phyloP scores from a whole-genome alignment of 345 rosid species.

The Brassica cretica region DNA sequence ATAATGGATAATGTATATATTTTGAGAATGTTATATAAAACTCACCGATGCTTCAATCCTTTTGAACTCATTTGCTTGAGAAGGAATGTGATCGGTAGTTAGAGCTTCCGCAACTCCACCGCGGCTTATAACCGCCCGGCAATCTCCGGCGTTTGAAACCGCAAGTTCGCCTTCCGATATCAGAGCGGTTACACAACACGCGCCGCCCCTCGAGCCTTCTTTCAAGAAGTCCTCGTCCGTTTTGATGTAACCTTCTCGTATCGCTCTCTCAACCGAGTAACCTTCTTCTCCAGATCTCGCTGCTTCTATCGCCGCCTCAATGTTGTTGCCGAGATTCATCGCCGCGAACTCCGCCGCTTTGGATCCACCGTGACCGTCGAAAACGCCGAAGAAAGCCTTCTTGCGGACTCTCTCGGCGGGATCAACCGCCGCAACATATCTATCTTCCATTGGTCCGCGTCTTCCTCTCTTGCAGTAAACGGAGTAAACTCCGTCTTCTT shows the following conservation, averaged over 20 bases:
- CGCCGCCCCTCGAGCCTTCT: conserved; percentile 59
- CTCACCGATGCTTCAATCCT: conserved; percentile 73
- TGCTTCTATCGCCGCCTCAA: conserved; percentile 43
- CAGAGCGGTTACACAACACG: conserved; percentile 82
- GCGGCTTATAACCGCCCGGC: conserved; percentile 76
- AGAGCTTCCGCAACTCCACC: conserved; percentile 77
- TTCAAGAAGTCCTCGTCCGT: conserved; percentile 66
- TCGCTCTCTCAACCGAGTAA: conserved; percentile 44
- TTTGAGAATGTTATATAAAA: not conserved
- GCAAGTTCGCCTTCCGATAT: conserved; percentile 54
- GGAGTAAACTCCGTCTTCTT: conserved; percentile 36
- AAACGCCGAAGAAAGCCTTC: conserved; percentile 73
- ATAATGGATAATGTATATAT: not conserved
- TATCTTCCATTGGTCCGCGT: conserved; percentile 43
- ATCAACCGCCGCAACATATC: conserved; percentile 34
- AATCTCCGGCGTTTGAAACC: conserved; percentile 81
- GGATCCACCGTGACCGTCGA: conserved; percentile 88
- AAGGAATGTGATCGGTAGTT: conserved; percentile 77
- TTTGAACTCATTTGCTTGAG: conserved; percentile 56
- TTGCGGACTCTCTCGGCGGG: not conserved
- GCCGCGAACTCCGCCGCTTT: conserved; percentile 86
- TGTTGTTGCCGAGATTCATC: conserved; percentile 57
- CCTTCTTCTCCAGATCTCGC: conserved; percentile 38
- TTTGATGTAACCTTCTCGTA: conserved; percentile 56
- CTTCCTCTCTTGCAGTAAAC: conserved; percentile 43